Evolutionary conservation across 2,329 filamentous ascomycete genomes (phyloP).

Genomic region (Venturia aucupariae): DNA sequence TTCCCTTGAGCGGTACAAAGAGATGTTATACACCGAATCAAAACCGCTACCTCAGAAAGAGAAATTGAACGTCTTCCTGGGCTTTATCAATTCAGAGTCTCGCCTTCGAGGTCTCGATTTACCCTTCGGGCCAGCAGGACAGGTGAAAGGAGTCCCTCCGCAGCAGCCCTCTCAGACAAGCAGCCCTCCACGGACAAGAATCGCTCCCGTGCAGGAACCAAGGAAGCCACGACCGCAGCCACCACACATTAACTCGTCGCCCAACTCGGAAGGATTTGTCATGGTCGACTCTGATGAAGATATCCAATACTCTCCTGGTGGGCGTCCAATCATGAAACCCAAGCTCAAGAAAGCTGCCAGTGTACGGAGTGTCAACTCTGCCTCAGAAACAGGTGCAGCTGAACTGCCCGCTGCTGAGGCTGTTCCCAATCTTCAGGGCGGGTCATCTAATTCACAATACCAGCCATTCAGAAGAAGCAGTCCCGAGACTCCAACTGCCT

Average conservation of each 20-base stretch:
- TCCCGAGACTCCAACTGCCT: neutral
- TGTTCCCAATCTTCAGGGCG: neutral
- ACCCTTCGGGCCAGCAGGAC: slow-evolving; percentile 12
- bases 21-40: slow-evolving; percentile 46
- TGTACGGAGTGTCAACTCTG: neutral
- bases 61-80: slow-evolving; percentile 44
- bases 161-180: neutral
- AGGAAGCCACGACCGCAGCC: neutral
- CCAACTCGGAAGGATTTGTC: slow-evolving; percentile 6
- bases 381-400: neutral
- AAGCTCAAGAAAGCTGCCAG: slow-evolving; percentile 13
- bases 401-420: neutral
- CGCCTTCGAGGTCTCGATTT: slow-evolving; percentile 14
- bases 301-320: slow-evolving; percentile 14
- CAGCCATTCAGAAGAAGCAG: slow-evolving; percentile 2
- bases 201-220: neutral
- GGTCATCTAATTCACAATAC: slow-evolving; percentile 6
- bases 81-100: slow-evolving; percentile 32
- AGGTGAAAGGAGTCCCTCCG: slow-evolving; percentile 8
- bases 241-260: neutral
- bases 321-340: slow-evolving; percentile 16
- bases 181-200: neutral
- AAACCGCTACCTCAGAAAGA: slow-evolving; percentile 39
- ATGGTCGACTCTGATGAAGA: slow-evolving; percentile 13
- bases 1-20: slow-evolving; percentile 45